Conservation (phyloP, 768 basidiomycete species). For the Termitomyces sp. region DNA sequence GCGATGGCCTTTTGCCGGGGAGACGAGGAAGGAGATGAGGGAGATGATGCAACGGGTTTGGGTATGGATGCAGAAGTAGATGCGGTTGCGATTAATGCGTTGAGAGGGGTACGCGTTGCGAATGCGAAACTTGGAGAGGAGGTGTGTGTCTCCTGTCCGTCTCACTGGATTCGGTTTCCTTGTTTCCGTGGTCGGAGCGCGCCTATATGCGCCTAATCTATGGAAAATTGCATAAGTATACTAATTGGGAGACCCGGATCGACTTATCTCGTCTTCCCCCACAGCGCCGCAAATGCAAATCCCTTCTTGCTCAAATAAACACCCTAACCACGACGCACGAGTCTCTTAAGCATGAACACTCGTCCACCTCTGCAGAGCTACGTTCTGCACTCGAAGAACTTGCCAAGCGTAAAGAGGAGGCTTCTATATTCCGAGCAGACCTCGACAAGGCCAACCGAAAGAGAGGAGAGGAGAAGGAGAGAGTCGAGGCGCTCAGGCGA, state of each 20-base stretch:
- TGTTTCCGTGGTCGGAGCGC: neutral
- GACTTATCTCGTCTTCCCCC: neutral
- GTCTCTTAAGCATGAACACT: conserved; percentile 4
- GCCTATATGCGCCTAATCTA: neutral
- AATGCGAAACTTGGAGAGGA: conserved; percentile 12
- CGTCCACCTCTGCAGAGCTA: neutral
- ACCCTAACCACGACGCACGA: conserved; percentile 10
- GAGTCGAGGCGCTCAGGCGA: neutral
- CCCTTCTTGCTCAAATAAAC: conserved; percentile 8
- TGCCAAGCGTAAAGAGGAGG: neutral
- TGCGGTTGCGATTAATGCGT: conserved; percentile 11
- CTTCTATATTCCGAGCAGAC: neutral
- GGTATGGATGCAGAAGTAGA: conserved; percentile 5
- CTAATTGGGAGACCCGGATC: neutral
- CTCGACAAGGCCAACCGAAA: neutral
- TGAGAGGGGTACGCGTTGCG: conserved; percentile 8
- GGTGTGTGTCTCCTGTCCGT: conserved; percentile 2
- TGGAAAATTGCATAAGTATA: neutral
- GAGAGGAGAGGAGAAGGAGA: conserved; percentile 2
- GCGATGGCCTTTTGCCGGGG: neutral
- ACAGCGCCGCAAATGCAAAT: conserved; percentile 4
- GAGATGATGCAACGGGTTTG: neutral
- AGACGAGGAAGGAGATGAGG: neutral
- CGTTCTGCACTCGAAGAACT: conserved; percentile 2
- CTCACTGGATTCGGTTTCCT: neutral